Evolutionary conservation across 2,329 filamentous ascomycete genomes (phyloP).

Genomic region (Ascochyta pisi): DNA sequence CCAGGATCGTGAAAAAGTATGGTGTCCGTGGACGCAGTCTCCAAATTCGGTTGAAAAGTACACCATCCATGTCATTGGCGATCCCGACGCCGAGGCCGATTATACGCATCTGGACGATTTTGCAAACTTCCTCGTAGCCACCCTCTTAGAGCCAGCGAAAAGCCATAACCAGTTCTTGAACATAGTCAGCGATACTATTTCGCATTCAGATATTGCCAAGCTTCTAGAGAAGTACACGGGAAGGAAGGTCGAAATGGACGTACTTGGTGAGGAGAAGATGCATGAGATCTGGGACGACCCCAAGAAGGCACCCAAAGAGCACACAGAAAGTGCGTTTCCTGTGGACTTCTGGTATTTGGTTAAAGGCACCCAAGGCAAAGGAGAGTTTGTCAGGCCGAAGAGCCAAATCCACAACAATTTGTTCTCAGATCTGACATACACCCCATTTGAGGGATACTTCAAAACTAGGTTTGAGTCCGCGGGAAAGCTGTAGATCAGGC

Average conservation of each 20-base stretch:
- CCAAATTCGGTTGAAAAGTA: conserved; percentile 23
- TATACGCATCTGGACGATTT: conserved; percentile 36
- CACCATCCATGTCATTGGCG: conserved; percentile 31
- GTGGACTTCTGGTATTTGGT: conserved; percentile 19
- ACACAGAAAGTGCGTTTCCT: conserved; percentile 6
- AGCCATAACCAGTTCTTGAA: conserved; percentile 32
- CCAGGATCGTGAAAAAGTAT: conserved; percentile 33
- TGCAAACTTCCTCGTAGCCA: conserved; percentile 33
- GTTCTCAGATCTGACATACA: background rate
- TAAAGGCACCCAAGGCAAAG: conserved; percentile 14
- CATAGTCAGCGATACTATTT: conserved; percentile 33
- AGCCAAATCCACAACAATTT: conserved; percentile 13
- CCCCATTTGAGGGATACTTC: background rate
- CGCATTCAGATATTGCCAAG: conserved; percentile 26
- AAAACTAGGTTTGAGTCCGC: background rate
- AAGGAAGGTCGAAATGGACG: background rate
- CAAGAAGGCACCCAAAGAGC: background rate
- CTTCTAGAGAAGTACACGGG: background rate
- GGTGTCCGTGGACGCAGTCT: conserved; percentile 36
- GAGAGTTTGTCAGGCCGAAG: conserved; percentile 9
- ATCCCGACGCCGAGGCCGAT: conserved; percentile 29
- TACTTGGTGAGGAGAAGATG: conserved; percentile 20
- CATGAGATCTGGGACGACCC: conserved; percentile 19
- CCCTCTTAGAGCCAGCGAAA: conserved; percentile 27
- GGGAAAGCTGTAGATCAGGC: background rate